Conservation (phyloP, 2,329 filamentous ascomycete species). For the Diplocarpon rosae region DNA sequence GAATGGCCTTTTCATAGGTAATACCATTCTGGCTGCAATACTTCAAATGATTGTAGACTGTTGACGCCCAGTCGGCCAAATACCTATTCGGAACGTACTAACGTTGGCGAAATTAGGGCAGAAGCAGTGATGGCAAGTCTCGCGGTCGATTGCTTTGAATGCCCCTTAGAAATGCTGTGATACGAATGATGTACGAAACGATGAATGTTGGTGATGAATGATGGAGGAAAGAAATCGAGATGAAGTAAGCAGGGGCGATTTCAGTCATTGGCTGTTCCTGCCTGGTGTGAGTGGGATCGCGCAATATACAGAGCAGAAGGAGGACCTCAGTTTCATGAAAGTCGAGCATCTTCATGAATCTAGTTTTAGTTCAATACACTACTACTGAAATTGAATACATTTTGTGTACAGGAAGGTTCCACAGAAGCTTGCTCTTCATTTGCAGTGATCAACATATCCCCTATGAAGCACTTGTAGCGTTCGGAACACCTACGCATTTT, state of each 20-base stretch:
- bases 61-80: no score
- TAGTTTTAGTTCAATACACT: no score
- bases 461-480: conserved; percentile 1
- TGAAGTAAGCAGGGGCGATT: background rate
- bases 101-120: no score
- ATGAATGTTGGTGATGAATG: background rate
- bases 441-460: background rate
- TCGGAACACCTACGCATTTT: conserved; percentile 9
- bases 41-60: no score
- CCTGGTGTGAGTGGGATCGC: background rate
- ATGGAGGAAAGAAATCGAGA: background rate
- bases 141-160: background rate
- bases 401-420: conserved; percentile 11
- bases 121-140: no score
- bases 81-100: no score
- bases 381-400: conserved; percentile 2
- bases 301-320: no score
- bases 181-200: conserved; percentile 4
- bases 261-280: background rate
- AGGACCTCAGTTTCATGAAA: no score
- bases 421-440: background rate
- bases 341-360: no score
- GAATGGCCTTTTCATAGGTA: background rate
- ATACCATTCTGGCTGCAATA: no score
- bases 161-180: conserved; percentile 14